Evolutionary conservation across 257 asterid genomes (phyloP).

Genomic region (Haberlea rhodopensis): DNA sequence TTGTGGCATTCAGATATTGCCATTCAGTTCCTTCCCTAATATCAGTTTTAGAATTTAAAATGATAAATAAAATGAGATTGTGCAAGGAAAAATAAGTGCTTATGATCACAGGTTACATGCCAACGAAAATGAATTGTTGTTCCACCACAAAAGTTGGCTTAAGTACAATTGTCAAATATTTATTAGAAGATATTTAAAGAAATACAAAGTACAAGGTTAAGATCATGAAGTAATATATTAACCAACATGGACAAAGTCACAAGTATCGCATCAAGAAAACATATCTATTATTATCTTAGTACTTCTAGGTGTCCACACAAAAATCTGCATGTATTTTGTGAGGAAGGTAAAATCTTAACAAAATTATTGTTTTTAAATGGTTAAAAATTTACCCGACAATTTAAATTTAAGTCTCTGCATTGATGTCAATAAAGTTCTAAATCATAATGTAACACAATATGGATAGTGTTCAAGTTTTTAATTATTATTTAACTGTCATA

Average conservation of each 20-base stretch:
- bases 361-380: neutral
- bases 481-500: no score
- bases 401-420: neutral
- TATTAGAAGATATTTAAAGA: neutral
- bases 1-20: no score
- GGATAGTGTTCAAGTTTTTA: neutral
- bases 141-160: neutral
- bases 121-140: neutral
- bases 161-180: neutral
- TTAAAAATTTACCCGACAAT: no score
- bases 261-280: no score
- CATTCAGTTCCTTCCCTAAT: neutral
- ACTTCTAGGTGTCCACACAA: neutral
- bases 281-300: no score
- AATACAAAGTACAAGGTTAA: neutral
- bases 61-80: neutral
- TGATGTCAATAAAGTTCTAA: no score
- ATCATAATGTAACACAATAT: no score
- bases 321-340: neutral
- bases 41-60: neutral
- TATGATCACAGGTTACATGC: neutral
- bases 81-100: neutral
- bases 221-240: neutral
- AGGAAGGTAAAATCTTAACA: neutral
- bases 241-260: no score